Percentiles rank a stretch among this genome's conserved stretches.
Conservation (phyloP, 2,329 filamentous ascomycete genomes). For the Plenodomus tracheiphilus region DNA sequence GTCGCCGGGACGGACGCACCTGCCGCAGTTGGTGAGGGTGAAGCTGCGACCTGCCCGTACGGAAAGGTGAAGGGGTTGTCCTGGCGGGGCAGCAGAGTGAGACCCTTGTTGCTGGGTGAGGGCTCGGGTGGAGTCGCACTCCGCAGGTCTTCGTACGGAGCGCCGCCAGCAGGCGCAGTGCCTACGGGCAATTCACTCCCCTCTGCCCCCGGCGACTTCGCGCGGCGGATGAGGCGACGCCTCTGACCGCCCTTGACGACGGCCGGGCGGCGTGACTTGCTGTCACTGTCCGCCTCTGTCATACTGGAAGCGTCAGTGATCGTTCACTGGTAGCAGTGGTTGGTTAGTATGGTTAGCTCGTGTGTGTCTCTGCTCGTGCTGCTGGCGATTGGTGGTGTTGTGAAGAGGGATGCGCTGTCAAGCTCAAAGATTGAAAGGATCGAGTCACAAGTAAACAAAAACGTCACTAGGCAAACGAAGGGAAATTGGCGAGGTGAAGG, state of each 20-base stretch:
- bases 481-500: not conserved
- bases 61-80: constrained; percentile 2
- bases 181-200: not conserved
- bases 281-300: constrained; percentile 1
- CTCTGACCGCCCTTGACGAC: constrained; percentile 18
- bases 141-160: not conserved
- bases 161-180: constrained; percentile 19
- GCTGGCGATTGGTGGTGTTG: not conserved
- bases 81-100: not conserved
- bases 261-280: constrained; percentile 4
- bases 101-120: not conserved
- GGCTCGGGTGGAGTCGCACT: not conserved
- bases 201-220: constrained; percentile 6
- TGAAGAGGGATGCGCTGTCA: not conserved
- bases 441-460: constrained; percentile 19
- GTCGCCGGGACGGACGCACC: constrained; percentile 1
- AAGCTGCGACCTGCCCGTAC: no score
- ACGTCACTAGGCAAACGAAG: constrained; percentile 1
- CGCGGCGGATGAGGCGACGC: constrained; percentile 23
- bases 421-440: constrained; percentile 5
- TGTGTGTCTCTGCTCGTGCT: no score
- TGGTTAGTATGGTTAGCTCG: no score
- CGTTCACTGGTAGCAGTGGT: no score
- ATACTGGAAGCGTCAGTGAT: not conserved
- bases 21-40: constrained; percentile 6